Evolutionary conservation across 768 basidiomycete genomes (phyloP).

Genomic region (Pulveroboletus frians): DNA sequence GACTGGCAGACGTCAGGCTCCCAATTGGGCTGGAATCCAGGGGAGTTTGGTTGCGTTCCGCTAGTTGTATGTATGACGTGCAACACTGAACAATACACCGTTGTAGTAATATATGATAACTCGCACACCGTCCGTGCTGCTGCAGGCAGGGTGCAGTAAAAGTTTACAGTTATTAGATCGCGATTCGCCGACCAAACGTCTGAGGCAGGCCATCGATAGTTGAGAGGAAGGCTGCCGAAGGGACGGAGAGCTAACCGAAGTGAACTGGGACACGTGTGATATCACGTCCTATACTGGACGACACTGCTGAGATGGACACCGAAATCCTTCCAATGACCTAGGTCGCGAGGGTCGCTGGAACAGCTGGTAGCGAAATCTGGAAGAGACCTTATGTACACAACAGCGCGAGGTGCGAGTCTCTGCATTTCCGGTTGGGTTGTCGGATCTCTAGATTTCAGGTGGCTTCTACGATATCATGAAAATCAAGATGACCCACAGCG

Average conservation of each 20-base stretch:
- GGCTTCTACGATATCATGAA: not conserved
- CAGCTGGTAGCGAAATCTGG: not conserved
- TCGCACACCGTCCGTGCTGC: slow-evolving; percentile 36
- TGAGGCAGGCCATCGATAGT: no score
- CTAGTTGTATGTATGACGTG: not conserved
- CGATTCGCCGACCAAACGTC: not conserved
- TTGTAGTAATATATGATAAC: slow-evolving; percentile 3
- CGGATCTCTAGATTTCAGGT: not conserved
- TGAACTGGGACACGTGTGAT: slow-evolving; percentile 34
- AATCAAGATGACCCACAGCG: no score
- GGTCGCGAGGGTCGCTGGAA: not conserved
- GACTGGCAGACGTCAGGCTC: not conserved
- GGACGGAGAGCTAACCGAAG: slow-evolving; percentile 44
- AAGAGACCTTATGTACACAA: not conserved
- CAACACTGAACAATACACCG: not conserved
- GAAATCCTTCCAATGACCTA: not conserved
- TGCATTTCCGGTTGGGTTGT: not conserved
- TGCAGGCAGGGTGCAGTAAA: slow-evolving; percentile 35
- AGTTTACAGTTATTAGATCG: slow-evolving; percentile 18
- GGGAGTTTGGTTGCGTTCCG: no score
- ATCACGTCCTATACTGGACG: not conserved
- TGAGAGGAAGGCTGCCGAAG: no score
- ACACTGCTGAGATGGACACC: no score
- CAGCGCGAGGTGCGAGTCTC: not conserved
- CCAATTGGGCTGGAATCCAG: not conserved